These are phyloP conservation scores for Penicillium sp. DNA, from an alignment of 2,329 filamentous ascomycete species.

Conservation along the genomic window DNA sequence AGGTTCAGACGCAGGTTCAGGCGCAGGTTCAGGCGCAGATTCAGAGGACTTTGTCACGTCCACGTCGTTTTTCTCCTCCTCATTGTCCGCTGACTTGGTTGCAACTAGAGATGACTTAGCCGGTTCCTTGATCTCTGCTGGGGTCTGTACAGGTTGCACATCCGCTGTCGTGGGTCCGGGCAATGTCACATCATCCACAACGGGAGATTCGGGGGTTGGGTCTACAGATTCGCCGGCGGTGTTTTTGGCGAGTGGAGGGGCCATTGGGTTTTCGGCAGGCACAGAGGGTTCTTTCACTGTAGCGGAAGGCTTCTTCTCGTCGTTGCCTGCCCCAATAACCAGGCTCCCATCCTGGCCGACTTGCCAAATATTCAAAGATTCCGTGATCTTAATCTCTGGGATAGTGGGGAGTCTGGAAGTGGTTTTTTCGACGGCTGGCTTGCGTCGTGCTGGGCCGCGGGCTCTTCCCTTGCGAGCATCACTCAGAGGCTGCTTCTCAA, in stretches of 20 bases:
- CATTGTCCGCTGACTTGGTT: neutral
- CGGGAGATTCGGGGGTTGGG: constrained; percentile 22
- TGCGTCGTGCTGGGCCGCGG: constrained; percentile 78
- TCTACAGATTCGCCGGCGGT: constrained; percentile 37
- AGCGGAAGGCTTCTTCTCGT: constrained; percentile 15
- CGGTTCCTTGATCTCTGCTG: neutral
- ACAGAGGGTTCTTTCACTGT: constrained; percentile 7
- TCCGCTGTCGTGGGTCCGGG: constrained; percentile 2
- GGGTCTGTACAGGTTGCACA: constrained; percentile 3
- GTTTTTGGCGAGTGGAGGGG: constrained; percentile 36
- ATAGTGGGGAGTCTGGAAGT: constrained; percentile 38
- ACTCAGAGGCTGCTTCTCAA: constrained; percentile 73
- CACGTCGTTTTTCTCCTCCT: constrained; percentile 1
- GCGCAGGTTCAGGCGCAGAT: neutral
- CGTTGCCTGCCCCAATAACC: constrained; percentile 28
- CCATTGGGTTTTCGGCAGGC: constrained; percentile 24
- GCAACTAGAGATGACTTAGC: neutral
- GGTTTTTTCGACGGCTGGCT: constrained; percentile 61
- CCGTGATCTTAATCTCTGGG: constrained; percentile 42
- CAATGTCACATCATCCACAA: constrained; percentile 8
- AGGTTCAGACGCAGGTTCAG: neutral
- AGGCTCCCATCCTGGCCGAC: constrained; percentile 37
- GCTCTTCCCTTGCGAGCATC: constrained; percentile 91
- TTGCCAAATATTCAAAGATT: constrained; percentile 45
- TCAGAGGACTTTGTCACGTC: neutral